Conservation (phyloP, 805 yeast species). For the Lipomyces chichibuensis region DNA sequence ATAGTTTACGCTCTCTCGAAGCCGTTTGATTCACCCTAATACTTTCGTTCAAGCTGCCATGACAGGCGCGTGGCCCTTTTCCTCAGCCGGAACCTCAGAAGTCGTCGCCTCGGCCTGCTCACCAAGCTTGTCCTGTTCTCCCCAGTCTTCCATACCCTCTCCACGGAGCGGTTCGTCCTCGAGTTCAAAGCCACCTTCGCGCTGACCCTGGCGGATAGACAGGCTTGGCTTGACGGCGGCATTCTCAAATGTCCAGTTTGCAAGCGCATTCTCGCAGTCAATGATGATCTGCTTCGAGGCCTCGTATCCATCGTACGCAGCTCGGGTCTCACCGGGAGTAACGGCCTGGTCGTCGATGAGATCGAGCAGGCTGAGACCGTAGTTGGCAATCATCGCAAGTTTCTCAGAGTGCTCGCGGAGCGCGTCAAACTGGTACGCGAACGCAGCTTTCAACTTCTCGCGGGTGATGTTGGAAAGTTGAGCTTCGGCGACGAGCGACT, state of each 20-base stretch:
- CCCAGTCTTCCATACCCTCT: background rate
- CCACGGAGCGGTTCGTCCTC: conserved; percentile 21
- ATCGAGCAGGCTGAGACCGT: conserved; percentile 96
- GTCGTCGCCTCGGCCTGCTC: background rate
- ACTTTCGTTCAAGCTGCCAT: background rate
- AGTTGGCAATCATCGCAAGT: conserved; percentile 95
- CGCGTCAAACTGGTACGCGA: conserved; percentile 95
- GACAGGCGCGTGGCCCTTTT: background rate
- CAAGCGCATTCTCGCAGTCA: conserved; percentile 94
- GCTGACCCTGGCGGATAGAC: conserved; percentile 24
- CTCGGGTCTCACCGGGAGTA: conserved; percentile 98
- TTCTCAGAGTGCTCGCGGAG: conserved; percentile 94
- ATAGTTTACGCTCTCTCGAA: background rate
- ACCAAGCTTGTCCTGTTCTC: background rate
- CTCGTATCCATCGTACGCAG: conserved; percentile 97
- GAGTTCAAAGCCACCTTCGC: conserved; percentile 19
- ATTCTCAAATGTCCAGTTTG: conserved; percentile 93
- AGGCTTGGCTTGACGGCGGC: conserved; percentile 94
- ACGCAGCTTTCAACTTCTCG: conserved; percentile 96
- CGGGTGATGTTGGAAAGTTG: conserved; percentile 97
- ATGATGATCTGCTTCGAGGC: conserved; percentile 97
- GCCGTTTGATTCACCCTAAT: background rate
- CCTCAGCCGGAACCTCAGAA: background rate
- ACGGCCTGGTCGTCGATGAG: conserved; percentile 95
- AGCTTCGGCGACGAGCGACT: conserved; percentile 98